These are phyloP conservation scores for Oleoguttula mirabilis DNA, from an alignment of 495 filamentous ascomycete genomes.

Conservation along the genomic window DNA sequence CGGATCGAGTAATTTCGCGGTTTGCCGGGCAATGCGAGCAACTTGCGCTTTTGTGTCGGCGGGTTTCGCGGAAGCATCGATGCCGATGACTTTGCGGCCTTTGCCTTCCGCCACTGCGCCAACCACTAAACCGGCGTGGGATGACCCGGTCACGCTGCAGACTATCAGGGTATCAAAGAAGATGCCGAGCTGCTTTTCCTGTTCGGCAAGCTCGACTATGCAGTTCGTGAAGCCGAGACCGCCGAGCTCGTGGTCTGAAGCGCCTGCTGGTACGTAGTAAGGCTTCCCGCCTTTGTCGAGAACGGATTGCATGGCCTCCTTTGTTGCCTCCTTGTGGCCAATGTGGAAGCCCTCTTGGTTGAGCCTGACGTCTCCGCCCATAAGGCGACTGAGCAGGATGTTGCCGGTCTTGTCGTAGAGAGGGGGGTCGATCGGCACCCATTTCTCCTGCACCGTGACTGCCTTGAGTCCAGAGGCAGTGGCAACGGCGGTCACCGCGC, in stretches of 20 bases:
- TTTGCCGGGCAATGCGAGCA: slow-evolving; percentile 45
- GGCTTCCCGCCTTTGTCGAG: slow-evolving; percentile 37
- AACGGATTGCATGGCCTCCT: slow-evolving; percentile 32
- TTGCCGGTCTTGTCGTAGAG: too few relatives aligned
- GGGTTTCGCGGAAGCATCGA: slow-evolving; percentile 50
- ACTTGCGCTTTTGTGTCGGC: slow-evolving; percentile 26
- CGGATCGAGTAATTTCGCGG: slow-evolving; percentile 46
- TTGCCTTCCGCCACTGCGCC: slow-evolving; percentile 26
- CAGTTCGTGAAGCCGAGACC: slow-evolving; percentile 53
- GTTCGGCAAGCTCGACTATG: slow-evolving; percentile 48
- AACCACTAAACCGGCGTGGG: slow-evolving; percentile 51
- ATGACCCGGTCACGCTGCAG: slow-evolving; percentile 51
- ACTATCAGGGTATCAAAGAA: slow-evolving; percentile 52
- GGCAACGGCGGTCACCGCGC: slow-evolving; percentile 48
- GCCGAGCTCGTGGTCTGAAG: slow-evolving; percentile 53
- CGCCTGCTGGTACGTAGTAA: slow-evolving; percentile 55
- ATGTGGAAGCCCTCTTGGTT: slow-evolving; percentile 31
- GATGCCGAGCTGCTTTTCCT: slow-evolving; percentile 44
- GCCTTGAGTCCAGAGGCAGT: slow-evolving; percentile 40
- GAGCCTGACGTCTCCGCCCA: too few relatives aligned
- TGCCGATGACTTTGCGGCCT: slow-evolving; percentile 40
- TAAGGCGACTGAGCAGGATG: too few relatives aligned
- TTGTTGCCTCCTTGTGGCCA: slow-evolving; percentile 47
- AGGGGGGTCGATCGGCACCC: too few relatives aligned
- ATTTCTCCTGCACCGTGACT: too few relatives aligned